A percentile compares a stretch with the other conserved stretches of the same genome.
These are phyloP conservation scores for Cercophora samala DNA, from an alignment of 495 filamentous ascomycete genomes.

Conservation along the genomic window DNA sequence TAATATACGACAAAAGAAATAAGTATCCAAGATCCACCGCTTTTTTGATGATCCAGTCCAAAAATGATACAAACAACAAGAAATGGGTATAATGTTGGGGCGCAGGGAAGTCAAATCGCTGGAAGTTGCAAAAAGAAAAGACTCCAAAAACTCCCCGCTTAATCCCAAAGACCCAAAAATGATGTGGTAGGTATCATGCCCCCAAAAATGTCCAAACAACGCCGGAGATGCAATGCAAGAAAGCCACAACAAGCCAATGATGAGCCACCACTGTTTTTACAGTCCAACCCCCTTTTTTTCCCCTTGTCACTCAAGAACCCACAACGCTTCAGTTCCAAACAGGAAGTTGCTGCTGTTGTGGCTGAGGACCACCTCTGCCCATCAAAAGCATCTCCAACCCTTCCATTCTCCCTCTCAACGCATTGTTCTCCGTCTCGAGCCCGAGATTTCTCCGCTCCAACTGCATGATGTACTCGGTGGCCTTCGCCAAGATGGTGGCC, in stretches of 20 bases:
- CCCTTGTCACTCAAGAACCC: background rate
- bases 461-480: slow-evolving; percentile 84
- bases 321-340: slow-evolving; percentile 5
- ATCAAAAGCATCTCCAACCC: slow-evolving; percentile 56
- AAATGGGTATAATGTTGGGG: background rate
- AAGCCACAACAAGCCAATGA: background rate
- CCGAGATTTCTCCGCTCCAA: slow-evolving; percentile 72
- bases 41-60: background rate
- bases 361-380: slow-evolving; percentile 8
- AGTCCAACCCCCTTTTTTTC: background rate
- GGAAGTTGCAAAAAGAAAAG: background rate
- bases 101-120: background rate
- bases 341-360: background rate
- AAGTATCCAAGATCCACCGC: background rate
- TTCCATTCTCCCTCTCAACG: slow-evolving; percentile 61
- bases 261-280: background rate
- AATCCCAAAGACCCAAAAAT: slow-evolving; percentile 2
- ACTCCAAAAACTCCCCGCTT: slow-evolving; percentile 1
- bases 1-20: background rate
- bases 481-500: slow-evolving; percentile 78
- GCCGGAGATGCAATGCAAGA: background rate
- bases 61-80: background rate
- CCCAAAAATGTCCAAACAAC: background rate
- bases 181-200: background rate
- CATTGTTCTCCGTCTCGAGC: slow-evolving; percentile 69